A percentile compares a stretch with the other conserved stretches of the same genome.
These are phyloP conservation scores for Glycine latifolia DNA, from an alignment of 306 rosid species.

Conservation along the genomic window DNA sequence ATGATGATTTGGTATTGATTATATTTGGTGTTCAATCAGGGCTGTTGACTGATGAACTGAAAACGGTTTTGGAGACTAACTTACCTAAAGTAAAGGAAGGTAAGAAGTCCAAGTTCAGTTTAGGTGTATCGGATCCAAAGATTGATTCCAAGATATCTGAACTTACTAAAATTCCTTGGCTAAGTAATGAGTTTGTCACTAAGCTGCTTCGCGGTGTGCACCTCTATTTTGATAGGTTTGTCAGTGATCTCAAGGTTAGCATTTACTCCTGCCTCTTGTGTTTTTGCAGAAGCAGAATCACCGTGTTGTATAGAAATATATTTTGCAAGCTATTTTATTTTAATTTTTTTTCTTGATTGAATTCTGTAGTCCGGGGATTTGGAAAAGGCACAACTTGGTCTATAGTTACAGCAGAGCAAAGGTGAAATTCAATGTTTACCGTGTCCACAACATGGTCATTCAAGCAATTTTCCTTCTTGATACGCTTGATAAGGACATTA, in stretches of 20 bases:
- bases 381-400: conserved; percentile 87
- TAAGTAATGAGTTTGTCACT: conserved; percentile 41
- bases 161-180: no score
- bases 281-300: background rate
- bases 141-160: no score
- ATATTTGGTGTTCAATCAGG: no score
- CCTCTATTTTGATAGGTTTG: conserved; percentile 67
- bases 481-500: conserved; percentile 69
- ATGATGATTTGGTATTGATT: no score
- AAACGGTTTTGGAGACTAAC: no score
- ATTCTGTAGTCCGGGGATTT: conserved; percentile 67
- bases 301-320: background rate
- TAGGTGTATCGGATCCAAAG: no score
- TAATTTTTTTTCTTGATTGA: background rate
- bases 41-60: no score
- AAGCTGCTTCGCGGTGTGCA: conserved; percentile 79
- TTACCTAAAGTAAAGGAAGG: no score
- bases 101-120: no score
- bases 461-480: conserved; percentile 57
- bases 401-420: conserved; percentile 90
- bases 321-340: no score
- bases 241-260: conserved; percentile 76
- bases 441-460: conserved; percentile 89
- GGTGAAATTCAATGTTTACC: conserved; percentile 85
- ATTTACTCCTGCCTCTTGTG: background rate